Evolutionary conservation across 2,329 filamentous ascomycete genomes (phyloP).

Genomic region (Botrytis porri): DNA sequence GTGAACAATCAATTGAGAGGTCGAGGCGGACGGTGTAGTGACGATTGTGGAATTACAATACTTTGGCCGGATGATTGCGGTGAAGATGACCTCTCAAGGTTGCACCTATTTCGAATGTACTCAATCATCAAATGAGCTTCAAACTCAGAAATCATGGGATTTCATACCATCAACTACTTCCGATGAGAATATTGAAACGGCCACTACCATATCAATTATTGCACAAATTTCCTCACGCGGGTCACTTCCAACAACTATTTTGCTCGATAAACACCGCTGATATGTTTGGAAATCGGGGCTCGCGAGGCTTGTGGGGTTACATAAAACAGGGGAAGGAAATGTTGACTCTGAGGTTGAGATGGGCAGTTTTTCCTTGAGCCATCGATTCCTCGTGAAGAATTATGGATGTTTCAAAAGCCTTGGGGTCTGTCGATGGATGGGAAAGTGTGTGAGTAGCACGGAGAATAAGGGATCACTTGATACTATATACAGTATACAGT

Average conservation of each 20-base stretch:
- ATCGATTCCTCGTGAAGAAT: not conserved
- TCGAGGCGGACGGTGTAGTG: not conserved
- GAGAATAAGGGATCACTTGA: not conserved
- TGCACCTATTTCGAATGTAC: not conserved
- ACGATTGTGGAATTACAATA: not conserved
- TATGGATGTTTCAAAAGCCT: not conserved
- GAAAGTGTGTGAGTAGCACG: not conserved
- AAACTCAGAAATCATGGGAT: not conserved
- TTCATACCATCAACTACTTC: not conserved
- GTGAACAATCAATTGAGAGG: not conserved
- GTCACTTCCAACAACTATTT: not conserved
- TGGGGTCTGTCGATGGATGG: not conserved
- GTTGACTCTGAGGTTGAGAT: not conserved
- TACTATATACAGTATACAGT: not conserved
- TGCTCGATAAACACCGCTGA: not conserved
- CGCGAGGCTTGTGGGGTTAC: not conserved
- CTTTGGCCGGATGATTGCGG: not conserved
- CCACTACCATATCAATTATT: not conserved
- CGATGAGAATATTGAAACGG: not conserved
- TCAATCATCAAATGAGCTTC: not conserved
- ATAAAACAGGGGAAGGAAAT: not conserved
- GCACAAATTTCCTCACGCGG: not conserved
- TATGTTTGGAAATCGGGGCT: not conserved
- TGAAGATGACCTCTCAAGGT: not conserved
- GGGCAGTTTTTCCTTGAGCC: accelerated